Evolutionary conservation across 2,329 filamentous ascomycete genomes (phyloP).

Genomic region (Penicillium sp.): DNA sequence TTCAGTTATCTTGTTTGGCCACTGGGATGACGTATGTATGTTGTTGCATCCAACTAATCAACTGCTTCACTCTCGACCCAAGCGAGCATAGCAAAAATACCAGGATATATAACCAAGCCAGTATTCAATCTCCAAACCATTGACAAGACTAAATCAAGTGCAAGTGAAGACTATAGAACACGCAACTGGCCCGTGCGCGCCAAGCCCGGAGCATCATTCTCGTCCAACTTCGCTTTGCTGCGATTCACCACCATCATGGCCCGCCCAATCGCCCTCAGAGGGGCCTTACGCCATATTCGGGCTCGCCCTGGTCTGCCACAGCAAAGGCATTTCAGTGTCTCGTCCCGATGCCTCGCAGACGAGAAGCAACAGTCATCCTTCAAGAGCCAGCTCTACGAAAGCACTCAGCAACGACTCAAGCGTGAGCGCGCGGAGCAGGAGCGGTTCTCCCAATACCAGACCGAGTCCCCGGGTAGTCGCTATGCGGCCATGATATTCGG

Average conservation of each 20-base stretch:
- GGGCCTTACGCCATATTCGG: conserved; percentile 15
- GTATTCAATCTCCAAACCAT: no score
- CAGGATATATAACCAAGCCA: no score
- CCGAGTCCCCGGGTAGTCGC: conserved; percentile 36
- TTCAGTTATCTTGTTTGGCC: no score
- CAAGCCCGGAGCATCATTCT: conserved; percentile 5
- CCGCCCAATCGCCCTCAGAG: conserved; percentile 15
- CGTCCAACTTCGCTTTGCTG: conserved; percentile 4
- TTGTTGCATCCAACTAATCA: no score
- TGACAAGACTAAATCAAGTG: no score
- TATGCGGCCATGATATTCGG: conserved; percentile 37
- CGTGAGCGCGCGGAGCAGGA: conserved; percentile 54
- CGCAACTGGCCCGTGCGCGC: conserved; percentile 1
- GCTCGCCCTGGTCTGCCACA: conserved; percentile 11
- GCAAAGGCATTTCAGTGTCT: conserved; percentile 21
- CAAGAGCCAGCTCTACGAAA: conserved; percentile 58
- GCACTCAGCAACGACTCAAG: conserved; percentile 53
- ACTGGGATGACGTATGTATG: no score
- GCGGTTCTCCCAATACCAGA: conserved; percentile 44
- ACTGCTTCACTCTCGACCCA: no score
- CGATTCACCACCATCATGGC: conserved; percentile 17
- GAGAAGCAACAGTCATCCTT: conserved; percentile 45
- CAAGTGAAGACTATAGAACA: no score
- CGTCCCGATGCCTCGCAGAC: conserved; percentile 18
- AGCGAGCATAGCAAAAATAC: no score